Evolutionary conservation across 371 early-diverging fungal species (phyloP).

Genomic region (Syncephalastrum monosporum): DNA sequence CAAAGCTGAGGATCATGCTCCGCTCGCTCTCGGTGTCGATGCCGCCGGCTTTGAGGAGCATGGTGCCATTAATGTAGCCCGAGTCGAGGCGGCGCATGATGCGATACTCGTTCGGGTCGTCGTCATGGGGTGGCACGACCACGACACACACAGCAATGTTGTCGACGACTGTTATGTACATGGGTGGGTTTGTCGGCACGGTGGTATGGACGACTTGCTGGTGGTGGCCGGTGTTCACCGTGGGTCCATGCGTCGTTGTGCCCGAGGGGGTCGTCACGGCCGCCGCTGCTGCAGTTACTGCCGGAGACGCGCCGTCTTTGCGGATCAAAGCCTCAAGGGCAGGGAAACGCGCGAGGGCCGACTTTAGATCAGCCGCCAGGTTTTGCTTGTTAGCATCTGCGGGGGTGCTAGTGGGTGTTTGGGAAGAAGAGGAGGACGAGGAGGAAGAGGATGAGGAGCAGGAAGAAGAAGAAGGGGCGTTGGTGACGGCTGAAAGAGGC

Average conservation of each 20-base stretch:
- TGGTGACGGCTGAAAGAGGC: slow-evolving; percentile 5
- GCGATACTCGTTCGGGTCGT: slow-evolving; percentile 44
- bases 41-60: slow-evolving; percentile 84
- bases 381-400: neutral
- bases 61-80: slow-evolving; percentile 83
- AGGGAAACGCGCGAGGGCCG: slow-evolving; percentile 40
- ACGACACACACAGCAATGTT: slow-evolving; percentile 73
- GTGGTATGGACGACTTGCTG: slow-evolving; percentile 22
- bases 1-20: slow-evolving; percentile 84
- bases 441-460: slow-evolving; percentile 7
- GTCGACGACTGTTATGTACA: slow-evolving; percentile 75
- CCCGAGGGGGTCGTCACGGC: slow-evolving; percentile 4
- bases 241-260: neutral
- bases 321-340: slow-evolving; percentile 40
- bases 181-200: slow-evolving; percentile 46
- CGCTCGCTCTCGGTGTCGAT: slow-evolving; percentile 84
- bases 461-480: slow-evolving; percentile 13
- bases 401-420: slow-evolving; percentile 2
- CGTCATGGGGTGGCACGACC: slow-evolving; percentile 55
- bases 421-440: slow-evolving; percentile 13
- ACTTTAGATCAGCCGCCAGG: slow-evolving; percentile 30
- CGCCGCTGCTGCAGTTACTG: slow-evolving; percentile 7
- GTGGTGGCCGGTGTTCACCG: slow-evolving; percentile 12
- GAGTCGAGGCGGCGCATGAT: slow-evolving; percentile 78
- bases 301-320: slow-evolving; percentile 23